Base-by-base conservation (phyloP, 176 grass and related monocot species). In the Chrysopogon serrulatus region DNA sequence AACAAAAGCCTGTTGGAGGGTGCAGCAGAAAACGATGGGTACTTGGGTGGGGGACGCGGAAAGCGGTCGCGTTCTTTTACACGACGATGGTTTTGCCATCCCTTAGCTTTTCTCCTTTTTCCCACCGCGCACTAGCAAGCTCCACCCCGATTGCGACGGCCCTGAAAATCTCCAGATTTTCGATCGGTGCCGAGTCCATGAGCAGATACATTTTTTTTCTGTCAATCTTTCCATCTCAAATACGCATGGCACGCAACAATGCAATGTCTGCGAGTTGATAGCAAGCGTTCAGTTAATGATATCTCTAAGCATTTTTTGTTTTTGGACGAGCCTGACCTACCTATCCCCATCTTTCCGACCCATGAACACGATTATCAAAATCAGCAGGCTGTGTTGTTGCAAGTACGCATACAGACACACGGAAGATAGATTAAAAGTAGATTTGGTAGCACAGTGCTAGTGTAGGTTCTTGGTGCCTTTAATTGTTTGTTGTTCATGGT, bases 31-130 rank as follows among this genome's bases (percentile, higher is more conserved):
- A 82, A 86, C 66, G 79, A 83, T 73, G 51, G 48, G 27, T 64
- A 71, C 65, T 72, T 73, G 42, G 45, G 83, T 72, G 80, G 36
- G 37, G 84, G 79, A 90, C 73, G 84, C 79, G 79, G 74, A 90
- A 90, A 83, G 88, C 73, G 69, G 57, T 73, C 64, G 42, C 44
- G 35, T 65, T 65, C 34, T 80, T 81, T 59, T 33, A 56, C 63
- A 37, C 73, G 53, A 37, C 59, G 44, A 73, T 83, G 57, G 65
- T 86, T 64, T 83, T 82, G 28, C 83, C 54, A 59, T 86, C 84
- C 47, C 32, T 16, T 47, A 24, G n/a, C 57, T 62, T 54, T 83
- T 45, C 8, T 45, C 76, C 6, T 41, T 82, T 73, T 14, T 57
- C n/a, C 18, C 84, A 67, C 65, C 2, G 73, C 79, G 73, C 84